Evolutionary conservation across 2,329 filamentous ascomycete species (phyloP).

Genomic region (Corinectria fuckeliana): DNA sequence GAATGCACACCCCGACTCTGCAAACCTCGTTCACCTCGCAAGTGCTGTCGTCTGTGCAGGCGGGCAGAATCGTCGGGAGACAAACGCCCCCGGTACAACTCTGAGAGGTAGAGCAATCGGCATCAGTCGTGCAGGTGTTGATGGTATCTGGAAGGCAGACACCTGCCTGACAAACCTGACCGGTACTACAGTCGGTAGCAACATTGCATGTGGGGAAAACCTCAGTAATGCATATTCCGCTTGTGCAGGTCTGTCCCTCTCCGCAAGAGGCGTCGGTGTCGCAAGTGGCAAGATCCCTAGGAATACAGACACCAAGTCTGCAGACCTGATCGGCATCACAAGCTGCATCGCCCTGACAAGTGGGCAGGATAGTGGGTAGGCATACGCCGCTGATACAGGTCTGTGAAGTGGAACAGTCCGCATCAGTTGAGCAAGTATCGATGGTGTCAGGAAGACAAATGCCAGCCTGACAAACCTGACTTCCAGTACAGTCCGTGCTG

Average conservation of each 20-base stretch:
- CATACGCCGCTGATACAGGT: constrained; percentile 1
- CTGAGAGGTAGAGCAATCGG: neutral
- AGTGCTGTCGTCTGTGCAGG: neutral
- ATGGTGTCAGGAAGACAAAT: neutral
- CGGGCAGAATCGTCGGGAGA: neutral
- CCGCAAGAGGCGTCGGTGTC: neutral
- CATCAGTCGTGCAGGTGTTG: neutral
- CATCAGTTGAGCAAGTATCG: neutral
- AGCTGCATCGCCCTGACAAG: neutral
- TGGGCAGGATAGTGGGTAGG: neutral
- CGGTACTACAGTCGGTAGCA: neutral
- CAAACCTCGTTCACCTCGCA: neutral
- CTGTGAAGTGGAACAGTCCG: neutral
- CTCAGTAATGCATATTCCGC: neutral
- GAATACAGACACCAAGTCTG: constrained; percentile 3
- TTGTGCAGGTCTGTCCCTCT: neutral
- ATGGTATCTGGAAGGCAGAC: neutral
- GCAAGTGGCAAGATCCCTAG: neutral
- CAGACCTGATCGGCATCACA: neutral
- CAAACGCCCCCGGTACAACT: constrained; percentile 5
- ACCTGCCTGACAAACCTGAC: neutral
- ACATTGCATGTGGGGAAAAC: neutral
- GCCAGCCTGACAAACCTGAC: neutral
- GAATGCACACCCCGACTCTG: constrained; percentile 2
- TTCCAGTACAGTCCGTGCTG: neutral